Evolutionary conservation across 192 early-diverging fungal species (phyloP), one percentile per base, ranked within the genome.

Genomic region (Umbelopsis vinacea): DNA sequence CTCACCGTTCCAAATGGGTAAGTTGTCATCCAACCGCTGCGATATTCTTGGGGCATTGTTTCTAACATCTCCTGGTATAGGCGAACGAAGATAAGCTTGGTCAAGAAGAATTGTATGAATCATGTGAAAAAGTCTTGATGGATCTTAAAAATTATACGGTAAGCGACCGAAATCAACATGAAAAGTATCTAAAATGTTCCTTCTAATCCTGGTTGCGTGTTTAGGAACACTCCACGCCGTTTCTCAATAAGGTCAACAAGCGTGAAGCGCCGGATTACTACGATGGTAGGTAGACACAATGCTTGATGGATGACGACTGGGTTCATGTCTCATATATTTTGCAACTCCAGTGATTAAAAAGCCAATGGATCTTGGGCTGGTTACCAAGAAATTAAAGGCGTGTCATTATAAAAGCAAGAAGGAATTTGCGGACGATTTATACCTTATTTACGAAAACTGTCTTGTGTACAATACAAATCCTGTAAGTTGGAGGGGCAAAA

Each of bases 301-400:
- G 5, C 40, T 11, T 43, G 6, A 12, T 43, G 40, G 40, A n/a
- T n/a, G n/a, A 43, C 11, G 11, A 12, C 11, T 4, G 40, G 40
- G 2, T 43, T 43, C 0, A 43, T 43, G 11, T 4, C 40, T 43
- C 5, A 43, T 12, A 12, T 43, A 43, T 43, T 0, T 43, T 43
- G 40, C 40, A 6, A 43, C 53, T 17, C 22, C 76, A 89, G 94
- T 99, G 55, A 96, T 99, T 73, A 91, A 89, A 77, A 78, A 91
- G 8, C 97, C 97, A 6, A 99, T 99, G 97, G 97, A 99, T 84
- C 83, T 99, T 38, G 89, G 88, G 17, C 91, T 92, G 45, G 94
- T 99, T 76, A 81, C 93, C 52, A 94, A 93, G 76, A 97, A 98
- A 71, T 82, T 99, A 68, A 90, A 92, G 76, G 73, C 55, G 10